Percentiles rank a stretch among this genome's conserved stretches.
Evolutionary conservation across 257 asterid genomes (phyloP).

Genomic region (Solanum rostratum): DNA sequence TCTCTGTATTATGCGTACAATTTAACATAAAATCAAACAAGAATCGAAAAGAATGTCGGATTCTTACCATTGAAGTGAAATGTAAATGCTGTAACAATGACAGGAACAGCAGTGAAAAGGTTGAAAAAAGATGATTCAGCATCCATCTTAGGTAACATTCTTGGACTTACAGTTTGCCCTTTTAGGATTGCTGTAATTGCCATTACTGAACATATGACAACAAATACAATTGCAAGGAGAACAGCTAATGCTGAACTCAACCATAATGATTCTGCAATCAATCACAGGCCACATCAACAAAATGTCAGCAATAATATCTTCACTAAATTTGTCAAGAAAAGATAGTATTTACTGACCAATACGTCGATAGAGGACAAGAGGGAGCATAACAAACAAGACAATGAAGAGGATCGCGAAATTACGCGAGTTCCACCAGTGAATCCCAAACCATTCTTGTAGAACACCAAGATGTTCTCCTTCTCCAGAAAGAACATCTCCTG

Average conservation of each 20-base stretch:
- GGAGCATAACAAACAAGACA: slow-evolving; percentile 55
- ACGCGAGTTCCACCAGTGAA: slow-evolving; percentile 90
- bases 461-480: slow-evolving; percentile 75
- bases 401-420: slow-evolving; percentile 56
- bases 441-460: slow-evolving; percentile 87
- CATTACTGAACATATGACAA: slow-evolving; percentile 76
- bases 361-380: slow-evolving; percentile 69
- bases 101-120: slow-evolving; percentile 88
- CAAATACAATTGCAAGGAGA: slow-evolving; percentile 52
- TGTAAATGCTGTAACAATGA: slow-evolving; percentile 84
- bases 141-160: slow-evolving; percentile 48
- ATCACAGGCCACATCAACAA: not conserved
- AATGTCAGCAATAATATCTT: not conserved
- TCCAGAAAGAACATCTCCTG: slow-evolving; percentile 95
- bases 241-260: slow-evolving; percentile 36
- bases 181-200: slow-evolving; percentile 53
- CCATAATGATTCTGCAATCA: slow-evolving; percentile 74
- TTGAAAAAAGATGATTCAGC: slow-evolving; percentile 62
- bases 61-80: slow-evolving; percentile 87
- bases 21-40: not conserved
- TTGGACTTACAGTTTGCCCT: slow-evolving; percentile 54
- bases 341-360: slow-evolving; percentile 38
- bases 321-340: not conserved
- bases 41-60: not conserved
- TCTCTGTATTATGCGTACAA: not conserved